A percentile compares a stretch with the other conserved stretches of the same genome.
These are phyloP conservation scores for Thuja plicata DNA, from an alignment of 83 land plant species.

Conservation along the genomic window DNA sequence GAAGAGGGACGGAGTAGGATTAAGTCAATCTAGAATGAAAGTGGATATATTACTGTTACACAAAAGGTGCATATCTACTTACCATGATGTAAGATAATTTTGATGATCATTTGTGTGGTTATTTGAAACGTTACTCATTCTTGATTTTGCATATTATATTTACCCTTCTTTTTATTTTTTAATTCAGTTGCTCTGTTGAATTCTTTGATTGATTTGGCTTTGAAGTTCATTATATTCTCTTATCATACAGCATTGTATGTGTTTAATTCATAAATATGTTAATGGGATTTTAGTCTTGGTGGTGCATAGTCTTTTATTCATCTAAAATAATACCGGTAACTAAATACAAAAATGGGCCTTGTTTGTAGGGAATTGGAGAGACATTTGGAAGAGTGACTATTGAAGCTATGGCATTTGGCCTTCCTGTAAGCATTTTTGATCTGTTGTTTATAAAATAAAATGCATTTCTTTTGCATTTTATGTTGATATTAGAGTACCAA, in stretches of 20 bases:
- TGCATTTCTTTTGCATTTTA: not conserved
- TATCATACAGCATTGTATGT: not conserved
- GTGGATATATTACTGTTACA: not conserved
- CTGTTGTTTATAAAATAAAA: not conserved
- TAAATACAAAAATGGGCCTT: constrained; percentile 3
- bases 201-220: not conserved
- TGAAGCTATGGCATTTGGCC: constrained; percentile 99
- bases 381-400: constrained; percentile 98
- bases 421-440: constrained; percentile 65
- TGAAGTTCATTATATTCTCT: not conserved
- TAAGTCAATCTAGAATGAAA: not conserved
- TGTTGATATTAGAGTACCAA: not conserved
- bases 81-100: not conserved
- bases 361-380: constrained; percentile 89
- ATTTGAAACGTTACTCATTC: no score
- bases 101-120: not conserved
- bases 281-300: not conserved
- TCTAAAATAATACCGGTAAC: not conserved
- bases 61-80: no score
- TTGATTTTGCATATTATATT: no score
- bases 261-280: not conserved
- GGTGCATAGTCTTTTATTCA: not conserved
- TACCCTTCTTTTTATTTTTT: not conserved
- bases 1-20: not conserved
- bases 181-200: not conserved